These are phyloP conservation scores for Musa acuminata DNA, from an alignment of 176 grass and related monocot genomes.

Conservation along the genomic window DNA sequence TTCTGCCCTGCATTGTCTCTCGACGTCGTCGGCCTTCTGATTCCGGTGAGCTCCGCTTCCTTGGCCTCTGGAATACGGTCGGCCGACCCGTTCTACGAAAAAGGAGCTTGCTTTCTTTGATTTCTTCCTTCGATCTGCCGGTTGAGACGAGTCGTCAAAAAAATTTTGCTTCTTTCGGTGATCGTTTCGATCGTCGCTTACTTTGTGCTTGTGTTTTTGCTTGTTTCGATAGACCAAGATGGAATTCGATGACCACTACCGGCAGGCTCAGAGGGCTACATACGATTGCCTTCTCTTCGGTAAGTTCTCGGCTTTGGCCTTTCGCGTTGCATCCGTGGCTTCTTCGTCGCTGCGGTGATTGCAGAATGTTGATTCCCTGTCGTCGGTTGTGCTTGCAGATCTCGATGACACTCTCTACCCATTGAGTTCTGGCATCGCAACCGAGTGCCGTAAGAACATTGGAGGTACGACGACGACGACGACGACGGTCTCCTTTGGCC, in stretches of 20 bases:
- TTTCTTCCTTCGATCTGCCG: background rate
- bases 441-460: constrained; percentile 69
- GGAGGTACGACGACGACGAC: constrained; percentile 38
- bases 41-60: constrained; percentile 1
- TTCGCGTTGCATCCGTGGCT: background rate
- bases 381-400: constrained; percentile 34
- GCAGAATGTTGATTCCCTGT: constrained; percentile 14
- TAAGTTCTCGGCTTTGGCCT: constrained; percentile 20
- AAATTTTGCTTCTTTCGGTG: background rate
- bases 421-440: constrained; percentile 67
- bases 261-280: constrained; percentile 44
- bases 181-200: background rate
- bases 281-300: constrained; percentile 93
- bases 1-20: constrained; percentile 2
- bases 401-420: constrained; percentile 95
- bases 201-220: constrained; percentile 17
- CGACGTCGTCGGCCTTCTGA: background rate
- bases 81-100: background rate
- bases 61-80: background rate
- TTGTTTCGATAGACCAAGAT: constrained; percentile 27
- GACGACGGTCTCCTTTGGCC: background rate
- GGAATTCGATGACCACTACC: constrained; percentile 74
- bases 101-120: background rate
- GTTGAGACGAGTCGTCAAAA: background rate
- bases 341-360: background rate